Evolutionary conservation across 192 early-diverging fungal species (phyloP), one percentile per base, ranked within the genome.

Genomic region (Mortierella alpina): DNA sequence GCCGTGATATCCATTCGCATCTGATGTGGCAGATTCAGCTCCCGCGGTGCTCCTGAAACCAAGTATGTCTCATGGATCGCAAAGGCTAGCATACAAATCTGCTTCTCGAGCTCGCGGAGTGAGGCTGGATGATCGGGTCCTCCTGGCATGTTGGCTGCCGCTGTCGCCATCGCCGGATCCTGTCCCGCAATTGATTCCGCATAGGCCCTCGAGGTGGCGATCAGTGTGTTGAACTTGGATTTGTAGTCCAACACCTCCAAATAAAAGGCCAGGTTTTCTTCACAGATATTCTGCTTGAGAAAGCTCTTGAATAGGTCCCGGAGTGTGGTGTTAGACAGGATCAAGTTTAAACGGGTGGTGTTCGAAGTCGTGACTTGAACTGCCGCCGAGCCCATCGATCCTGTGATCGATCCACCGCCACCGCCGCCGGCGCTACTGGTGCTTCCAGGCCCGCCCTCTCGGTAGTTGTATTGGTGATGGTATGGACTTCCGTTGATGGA

Each of bases 181-280:
- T 78, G 62, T 1, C 39, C 67, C 20, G 68, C n/a, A 2, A 70
- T 9, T 14, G 75, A 48, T 4, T 80, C 70, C 2, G 52, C 18
- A 47, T 80, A 80, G 4, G 70, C 44, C 3, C 60, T 57, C 2
- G 70, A 68, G 12, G 69, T 68, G n/a, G 72, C 68, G 47, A 80
- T 72, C 14, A 80, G 59, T 0, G 77, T 58, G 15, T 72, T 66
- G 39, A 80, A 80, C 47, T 58, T 66, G 54, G 45, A 20, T 46
- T 86, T 85, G 68, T 89, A 90, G n/a, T 79, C 66, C 41, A 89
- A 59, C 0, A 85, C 86, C 42, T 94, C 92, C 11, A 88, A 70
- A 79, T 89, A 88, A 59, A 93, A 94, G 12, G 88, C 70, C 50
- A 92, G 74, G 59, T 94, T 94, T 52, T 94, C 93, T 62, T 92